Conservation (phyloP, 176 grass and related monocot species). For the Cenchrus americanus region DNA sequence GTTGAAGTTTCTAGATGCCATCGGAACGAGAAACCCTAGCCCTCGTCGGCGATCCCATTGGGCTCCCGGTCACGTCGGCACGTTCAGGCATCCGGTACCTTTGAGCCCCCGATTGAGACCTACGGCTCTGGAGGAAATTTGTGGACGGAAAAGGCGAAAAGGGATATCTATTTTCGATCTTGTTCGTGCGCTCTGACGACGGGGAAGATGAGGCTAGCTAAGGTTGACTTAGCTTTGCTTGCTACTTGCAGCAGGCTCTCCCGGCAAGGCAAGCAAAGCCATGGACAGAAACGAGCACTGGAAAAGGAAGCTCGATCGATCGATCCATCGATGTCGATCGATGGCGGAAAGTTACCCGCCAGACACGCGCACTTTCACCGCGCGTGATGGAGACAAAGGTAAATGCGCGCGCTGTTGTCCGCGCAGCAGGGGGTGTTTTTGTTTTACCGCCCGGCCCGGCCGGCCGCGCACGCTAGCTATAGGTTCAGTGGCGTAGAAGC, state of each 20-base stretch:
- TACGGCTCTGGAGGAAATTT: not conserved
- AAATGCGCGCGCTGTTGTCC: constrained; percentile 55
- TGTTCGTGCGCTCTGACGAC: constrained; percentile 27
- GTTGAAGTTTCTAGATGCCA: not conserved
- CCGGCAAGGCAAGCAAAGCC: constrained; percentile 49
- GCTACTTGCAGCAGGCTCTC: too few relatives aligned
- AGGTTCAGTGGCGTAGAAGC: constrained; percentile 59
- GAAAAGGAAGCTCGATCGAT: constrained; percentile 18
- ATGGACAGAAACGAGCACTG: constrained; percentile 44
- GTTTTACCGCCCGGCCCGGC: not conserved
- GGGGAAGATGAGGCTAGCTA: not conserved
- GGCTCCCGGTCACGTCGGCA: constrained; percentile 18
- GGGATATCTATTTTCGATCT: not conserved
- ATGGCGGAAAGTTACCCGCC: constrained; percentile 56
- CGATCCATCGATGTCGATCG: not conserved
- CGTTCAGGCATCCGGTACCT: constrained; percentile 19
- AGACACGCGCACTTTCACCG: constrained; percentile 63
- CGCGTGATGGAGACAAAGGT: constrained; percentile 75
- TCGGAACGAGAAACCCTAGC: too few relatives aligned
- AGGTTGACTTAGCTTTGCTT: constrained; percentile 39
- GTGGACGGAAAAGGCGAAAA: not conserved
- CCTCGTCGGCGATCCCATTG: not conserved
- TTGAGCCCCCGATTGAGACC: not conserved
- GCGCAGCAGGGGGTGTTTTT: not conserved
- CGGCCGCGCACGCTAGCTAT: not conserved